Evolutionary conservation across 2,329 filamentous ascomycete species (phyloP), one percentile per base, ranked within the genome.

Genomic region (Emericellopsis atlantica): DNA sequence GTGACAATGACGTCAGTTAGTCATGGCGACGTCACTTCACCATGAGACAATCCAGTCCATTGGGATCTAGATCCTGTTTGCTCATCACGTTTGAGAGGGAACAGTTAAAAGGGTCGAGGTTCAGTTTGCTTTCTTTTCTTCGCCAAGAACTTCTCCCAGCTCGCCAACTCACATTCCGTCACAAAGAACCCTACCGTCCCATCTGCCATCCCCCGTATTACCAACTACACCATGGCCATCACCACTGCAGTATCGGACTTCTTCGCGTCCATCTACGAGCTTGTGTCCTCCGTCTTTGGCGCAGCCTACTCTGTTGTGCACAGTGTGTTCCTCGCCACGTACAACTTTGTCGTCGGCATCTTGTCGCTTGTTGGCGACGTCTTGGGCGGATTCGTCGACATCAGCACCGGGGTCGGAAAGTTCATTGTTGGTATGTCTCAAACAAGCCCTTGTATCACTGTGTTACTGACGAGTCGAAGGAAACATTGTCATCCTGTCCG

Each of bases 181-280:
- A 29, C 26, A 9, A 29, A 29, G 12, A 29, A 9, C 26, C 18
- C 18, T 21, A 21, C 18, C 18, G 4, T 21, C 18, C 18, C 18
- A 21, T 21, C 18, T 21, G 26, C 26, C 26, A 9, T 12, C 8
- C 4, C 26, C 26, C 26, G 26, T 12, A 9, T 9, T 29, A 29
- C 4, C 26, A 29, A 35, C 9, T 21, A 35, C 37, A 32, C 85
- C 14, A 85, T 89, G 78, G 76, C 84, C 4, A 84, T 90, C 54
- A 83, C 86, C 16, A 84, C 72, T 52, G 79, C 85, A 0, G 75
- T 80, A 21, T 67, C 50, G 36, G 57, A 62, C 47, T 52, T 65
- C 38, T 50, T 65, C 51, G 60, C 56, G 48, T 64, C 60, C 50
- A 52, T 66, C 49, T 64, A 59, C 44, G 62, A 66, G 51, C 59